phyloP scores from a whole-genome alignment of 192 early-diverging fungal species.

The Coemansia sp. region DNA sequence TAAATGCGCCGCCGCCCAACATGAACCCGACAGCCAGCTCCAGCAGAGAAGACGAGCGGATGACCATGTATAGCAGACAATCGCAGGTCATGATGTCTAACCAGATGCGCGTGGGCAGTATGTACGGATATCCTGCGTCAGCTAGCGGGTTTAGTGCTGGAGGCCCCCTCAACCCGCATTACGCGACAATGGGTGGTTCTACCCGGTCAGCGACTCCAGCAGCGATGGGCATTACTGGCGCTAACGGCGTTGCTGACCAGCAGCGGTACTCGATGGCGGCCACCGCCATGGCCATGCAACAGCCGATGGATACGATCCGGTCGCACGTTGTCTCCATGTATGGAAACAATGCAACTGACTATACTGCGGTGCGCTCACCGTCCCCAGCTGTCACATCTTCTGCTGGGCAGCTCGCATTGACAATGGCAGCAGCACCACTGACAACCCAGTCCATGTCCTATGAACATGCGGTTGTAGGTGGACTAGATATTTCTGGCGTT shows the following conservation, averaged over 20 bases:
- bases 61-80: slow-evolving; percentile 32
- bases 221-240: background rate
- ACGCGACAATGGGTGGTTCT: background rate
- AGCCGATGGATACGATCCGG: slow-evolving; percentile 19
- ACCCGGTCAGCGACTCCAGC: slow-evolving; percentile 3
- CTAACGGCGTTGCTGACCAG: background rate
- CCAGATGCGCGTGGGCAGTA: slow-evolving; percentile 18
- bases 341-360: background rate
- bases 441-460: slow-evolving; percentile 11
- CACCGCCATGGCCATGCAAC: background rate
- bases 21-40: slow-evolving; percentile 53
- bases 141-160: slow-evolving; percentile 23
- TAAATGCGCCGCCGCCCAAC: slow-evolving; percentile 44
- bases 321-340: slow-evolving; percentile 27
- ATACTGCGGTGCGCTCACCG: slow-evolving; percentile 10
- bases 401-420: background rate
- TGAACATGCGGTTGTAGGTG: slow-evolving; percentile 9
- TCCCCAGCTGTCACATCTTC: slow-evolving; percentile 1
- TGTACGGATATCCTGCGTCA: slow-evolving; percentile 12
- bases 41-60: slow-evolving; percentile 23
- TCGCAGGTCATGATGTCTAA: slow-evolving; percentile 23
- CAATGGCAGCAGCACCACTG: background rate
- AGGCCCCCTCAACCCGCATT: background rate
- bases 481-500: slow-evolving; percentile 13
- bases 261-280: slow-evolving; percentile 16